A percentile compares a stretch with the other conserved stretches of the same genome.
Evolutionary conservation across 2,329 filamentous ascomycete species (phyloP).

Genomic region (Sclerotinia subarctica): DNA sequence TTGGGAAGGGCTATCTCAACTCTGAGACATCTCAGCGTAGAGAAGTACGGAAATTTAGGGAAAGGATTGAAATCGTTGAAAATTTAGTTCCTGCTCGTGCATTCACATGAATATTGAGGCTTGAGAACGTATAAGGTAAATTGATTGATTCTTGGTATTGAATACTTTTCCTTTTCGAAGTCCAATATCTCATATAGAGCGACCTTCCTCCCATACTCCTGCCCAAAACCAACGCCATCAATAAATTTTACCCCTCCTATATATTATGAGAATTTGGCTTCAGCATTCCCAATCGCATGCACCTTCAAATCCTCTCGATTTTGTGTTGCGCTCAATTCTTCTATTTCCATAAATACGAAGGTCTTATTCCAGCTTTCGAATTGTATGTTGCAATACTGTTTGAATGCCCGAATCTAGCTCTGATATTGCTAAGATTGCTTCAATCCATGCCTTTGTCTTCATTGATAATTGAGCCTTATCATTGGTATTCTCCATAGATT

Average conservation of each 20-base stretch:
- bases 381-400: constrained; percentile 52
- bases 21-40: too few species aligned
- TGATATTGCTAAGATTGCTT: constrained; percentile 48
- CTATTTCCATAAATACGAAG: background rate
- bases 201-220: background rate
- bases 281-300: background rate
- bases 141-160: constrained; percentile 3
- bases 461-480: constrained; percentile 47
- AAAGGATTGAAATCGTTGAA: background rate
- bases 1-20: too few species aligned
- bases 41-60: background rate
- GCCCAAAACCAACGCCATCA: background rate
- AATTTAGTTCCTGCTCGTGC: too few species aligned
- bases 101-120: background rate
- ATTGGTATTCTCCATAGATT: constrained; percentile 44
- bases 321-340: background rate
- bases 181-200: background rate
- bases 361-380: constrained; percentile 32
- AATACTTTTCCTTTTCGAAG: background rate
- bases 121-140: background rate
- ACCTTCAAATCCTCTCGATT: background rate
- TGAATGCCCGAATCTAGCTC: constrained; percentile 55
- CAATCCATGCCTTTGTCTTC: constrained; percentile 54
- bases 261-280: background rate
- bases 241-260: background rate